phyloP scores from a whole-genome alignment of 2,329 filamentous ascomycete species.

The Penicillium capsulatum region DNA sequence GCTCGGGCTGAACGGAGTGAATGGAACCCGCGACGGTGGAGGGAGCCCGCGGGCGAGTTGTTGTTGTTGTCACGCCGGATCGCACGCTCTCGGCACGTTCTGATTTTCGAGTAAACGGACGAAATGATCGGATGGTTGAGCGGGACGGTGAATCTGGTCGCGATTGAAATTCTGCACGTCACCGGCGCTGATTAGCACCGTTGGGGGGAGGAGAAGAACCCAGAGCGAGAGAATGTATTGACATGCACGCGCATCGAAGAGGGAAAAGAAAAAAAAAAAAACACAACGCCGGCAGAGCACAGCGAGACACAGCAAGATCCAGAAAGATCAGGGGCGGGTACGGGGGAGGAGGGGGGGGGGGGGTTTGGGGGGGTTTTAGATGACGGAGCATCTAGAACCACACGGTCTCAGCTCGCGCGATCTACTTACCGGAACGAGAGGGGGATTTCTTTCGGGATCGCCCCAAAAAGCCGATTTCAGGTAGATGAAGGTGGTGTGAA shows the following conservation, averaged over 20 bases:
- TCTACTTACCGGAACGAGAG: slow-evolving; percentile 18
- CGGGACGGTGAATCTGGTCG: slow-evolving; percentile 32
- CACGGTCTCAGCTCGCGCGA: slow-evolving; percentile 5
- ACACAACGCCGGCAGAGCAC: too few relatives aligned
- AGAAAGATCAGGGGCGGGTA: not conserved
- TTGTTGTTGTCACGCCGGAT: slow-evolving; percentile 27
- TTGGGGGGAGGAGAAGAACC: slow-evolving; percentile 15
- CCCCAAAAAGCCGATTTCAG: slow-evolving; percentile 35
- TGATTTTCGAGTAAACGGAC: slow-evolving; percentile 28
- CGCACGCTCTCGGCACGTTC: slow-evolving; percentile 30
- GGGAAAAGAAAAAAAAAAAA: too few relatives aligned
- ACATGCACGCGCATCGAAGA: too few relatives aligned
- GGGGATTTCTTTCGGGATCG: slow-evolving; percentile 35
- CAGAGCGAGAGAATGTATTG: too few relatives aligned
- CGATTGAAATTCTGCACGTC: slow-evolving; percentile 28
- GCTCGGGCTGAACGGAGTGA: slow-evolving; percentile 17
- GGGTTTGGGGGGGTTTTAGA: not conserved
- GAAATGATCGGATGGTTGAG: slow-evolving; percentile 30
- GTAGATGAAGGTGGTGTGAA: slow-evolving; percentile 28
- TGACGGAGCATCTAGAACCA: slow-evolving; percentile 2
- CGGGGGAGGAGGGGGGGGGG: slow-evolving; percentile 5
- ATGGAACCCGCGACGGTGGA: slow-evolving; percentile 23
- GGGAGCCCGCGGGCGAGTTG: slow-evolving; percentile 23
- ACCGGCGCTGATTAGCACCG: slow-evolving; percentile 21
- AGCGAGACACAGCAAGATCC: too few relatives aligned